Evolutionary conservation across 768 basidiomycete species (phyloP).

Genomic region (Xerocomellus amylosporus): DNA sequence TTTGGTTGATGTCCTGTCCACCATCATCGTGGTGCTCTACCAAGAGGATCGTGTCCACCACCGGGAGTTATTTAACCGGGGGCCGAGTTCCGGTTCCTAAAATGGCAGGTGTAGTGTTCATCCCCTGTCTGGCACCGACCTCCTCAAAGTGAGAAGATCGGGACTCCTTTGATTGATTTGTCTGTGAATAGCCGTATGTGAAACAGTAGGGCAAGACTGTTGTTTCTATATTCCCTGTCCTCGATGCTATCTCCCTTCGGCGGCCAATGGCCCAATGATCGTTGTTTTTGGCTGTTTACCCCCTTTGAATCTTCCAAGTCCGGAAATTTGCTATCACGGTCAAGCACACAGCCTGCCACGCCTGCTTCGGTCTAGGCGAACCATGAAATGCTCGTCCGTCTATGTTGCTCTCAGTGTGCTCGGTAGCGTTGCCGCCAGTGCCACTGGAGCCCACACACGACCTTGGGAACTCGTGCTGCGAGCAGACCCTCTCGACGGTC

Average conservation of each 20-base stretch:
- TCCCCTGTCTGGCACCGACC: background rate
- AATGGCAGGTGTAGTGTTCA: slow-evolving; percentile 28
- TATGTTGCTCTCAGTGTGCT: slow-evolving; percentile 2
- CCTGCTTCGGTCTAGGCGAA: background rate
- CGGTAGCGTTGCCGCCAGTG: slow-evolving; percentile 2
- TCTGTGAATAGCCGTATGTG: background rate
- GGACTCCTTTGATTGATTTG: background rate
- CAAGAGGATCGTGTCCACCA: background rate
- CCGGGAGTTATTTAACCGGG: background rate
- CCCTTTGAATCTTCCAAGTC: background rate
- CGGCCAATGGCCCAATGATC: too few relatives aligned
- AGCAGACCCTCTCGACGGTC: slow-evolving; percentile 13
- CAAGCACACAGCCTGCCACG: too few relatives aligned
- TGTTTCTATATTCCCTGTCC: background rate
- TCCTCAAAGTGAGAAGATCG: background rate
- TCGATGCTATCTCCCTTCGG: background rate
- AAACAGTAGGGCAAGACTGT: background rate
- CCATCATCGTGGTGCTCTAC: slow-evolving; percentile 17
- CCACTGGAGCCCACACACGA: slow-evolving; percentile 66
- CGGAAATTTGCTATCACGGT: too few relatives aligned
- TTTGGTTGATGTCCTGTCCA: slow-evolving; percentile 43
- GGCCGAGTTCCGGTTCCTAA: slow-evolving; percentile 11
- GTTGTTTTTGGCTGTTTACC: slow-evolving; percentile 7
- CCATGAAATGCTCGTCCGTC: slow-evolving; percentile 16
- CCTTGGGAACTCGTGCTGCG: slow-evolving; percentile 47